A percentile compares a stretch with the other conserved stretches of the same genome.
Evolutionary conservation across 129 eudicot species (phyloP).

Genomic region (Escallonia rubra): DNA sequence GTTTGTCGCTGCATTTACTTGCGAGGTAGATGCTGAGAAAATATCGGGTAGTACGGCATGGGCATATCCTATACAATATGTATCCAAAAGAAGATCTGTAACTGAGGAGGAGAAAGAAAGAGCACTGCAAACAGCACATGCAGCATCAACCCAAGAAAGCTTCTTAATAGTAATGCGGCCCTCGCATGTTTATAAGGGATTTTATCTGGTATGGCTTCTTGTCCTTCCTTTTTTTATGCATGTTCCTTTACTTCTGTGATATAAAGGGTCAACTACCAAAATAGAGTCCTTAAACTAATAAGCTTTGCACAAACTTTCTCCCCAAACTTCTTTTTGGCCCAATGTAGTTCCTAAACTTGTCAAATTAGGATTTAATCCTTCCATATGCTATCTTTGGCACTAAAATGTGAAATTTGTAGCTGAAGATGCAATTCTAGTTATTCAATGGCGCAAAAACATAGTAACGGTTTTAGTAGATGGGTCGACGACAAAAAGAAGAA

Average conservation of each 20-base stretch:
- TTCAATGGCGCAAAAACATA: too few species aligned
- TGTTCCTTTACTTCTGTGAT: too few species aligned
- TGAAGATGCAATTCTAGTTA: too few species aligned
- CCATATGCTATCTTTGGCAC: neutral
- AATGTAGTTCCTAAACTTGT: neutral
- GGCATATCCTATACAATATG: neutral
- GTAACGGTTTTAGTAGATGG: too few species aligned
- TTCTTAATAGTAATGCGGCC: conserved; percentile 24
- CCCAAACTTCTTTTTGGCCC: too few species aligned
- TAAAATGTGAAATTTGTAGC: too few species aligned
- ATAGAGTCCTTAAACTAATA: too few species aligned
- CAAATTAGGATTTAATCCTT: neutral
- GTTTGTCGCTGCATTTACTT: neutral
- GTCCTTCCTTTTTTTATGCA: too few species aligned
- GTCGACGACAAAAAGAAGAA: too few species aligned
- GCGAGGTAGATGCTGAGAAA: neutral
- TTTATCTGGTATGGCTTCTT: conserved; percentile 19
- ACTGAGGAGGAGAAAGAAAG: conserved; percentile 15
- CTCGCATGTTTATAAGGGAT: conserved; percentile 25
- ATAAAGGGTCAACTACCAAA: too few species aligned
- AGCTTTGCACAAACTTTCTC: too few species aligned
- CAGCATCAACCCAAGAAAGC: conserved; percentile 6
- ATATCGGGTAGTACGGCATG: neutral
- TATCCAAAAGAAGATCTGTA: conserved; percentile 20
- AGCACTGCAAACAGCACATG: conserved; percentile 19